These are phyloP conservation scores for Stenogyne calaminthoides DNA, from an alignment of 305 asterid species.

Conservation along the genomic window DNA sequence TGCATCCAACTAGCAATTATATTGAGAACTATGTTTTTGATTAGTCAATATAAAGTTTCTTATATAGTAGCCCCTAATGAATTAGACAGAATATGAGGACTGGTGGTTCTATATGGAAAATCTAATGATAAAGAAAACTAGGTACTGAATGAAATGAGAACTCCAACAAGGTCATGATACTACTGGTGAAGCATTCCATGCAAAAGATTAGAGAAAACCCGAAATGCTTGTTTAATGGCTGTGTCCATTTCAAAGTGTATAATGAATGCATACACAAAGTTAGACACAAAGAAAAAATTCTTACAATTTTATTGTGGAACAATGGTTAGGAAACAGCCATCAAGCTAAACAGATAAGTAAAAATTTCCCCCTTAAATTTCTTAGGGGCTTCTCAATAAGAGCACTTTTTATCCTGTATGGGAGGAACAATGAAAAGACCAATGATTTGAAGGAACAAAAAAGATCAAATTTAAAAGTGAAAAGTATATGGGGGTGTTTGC, in stretches of 20 bases:
- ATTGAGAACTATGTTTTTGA: not conserved
- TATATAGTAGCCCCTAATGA: not conserved
- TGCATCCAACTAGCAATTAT: slow-evolving; percentile 1
- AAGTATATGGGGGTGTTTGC: too few relatives aligned
- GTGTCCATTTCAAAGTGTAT: not conserved
- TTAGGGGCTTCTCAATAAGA: not conserved
- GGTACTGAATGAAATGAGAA: slow-evolving; percentile 15
- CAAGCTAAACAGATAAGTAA: not conserved
- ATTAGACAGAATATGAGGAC: slow-evolving; percentile 4
- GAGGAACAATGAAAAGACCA: too few relatives aligned
- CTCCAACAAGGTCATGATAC: not conserved
- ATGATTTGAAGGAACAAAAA: too few relatives aligned
- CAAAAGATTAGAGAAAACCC: not conserved
- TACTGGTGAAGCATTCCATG: slow-evolving; percentile 7
- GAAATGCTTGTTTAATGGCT: not conserved
- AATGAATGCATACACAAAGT: not conserved
- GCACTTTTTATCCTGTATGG: not conserved
- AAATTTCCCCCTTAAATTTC: not conserved
- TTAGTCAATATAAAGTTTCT: slow-evolving; percentile 14
- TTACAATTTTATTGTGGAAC: not conserved
- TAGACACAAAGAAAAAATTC: not conserved
- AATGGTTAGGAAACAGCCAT: not conserved
- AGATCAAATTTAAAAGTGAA: too few relatives aligned
- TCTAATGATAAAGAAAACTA: slow-evolving; percentile 7
- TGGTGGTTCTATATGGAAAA: not conserved